phyloP scores from a whole-genome alignment of 495 filamentous ascomycete species.

The Trichocladium antarcticum region DNA sequence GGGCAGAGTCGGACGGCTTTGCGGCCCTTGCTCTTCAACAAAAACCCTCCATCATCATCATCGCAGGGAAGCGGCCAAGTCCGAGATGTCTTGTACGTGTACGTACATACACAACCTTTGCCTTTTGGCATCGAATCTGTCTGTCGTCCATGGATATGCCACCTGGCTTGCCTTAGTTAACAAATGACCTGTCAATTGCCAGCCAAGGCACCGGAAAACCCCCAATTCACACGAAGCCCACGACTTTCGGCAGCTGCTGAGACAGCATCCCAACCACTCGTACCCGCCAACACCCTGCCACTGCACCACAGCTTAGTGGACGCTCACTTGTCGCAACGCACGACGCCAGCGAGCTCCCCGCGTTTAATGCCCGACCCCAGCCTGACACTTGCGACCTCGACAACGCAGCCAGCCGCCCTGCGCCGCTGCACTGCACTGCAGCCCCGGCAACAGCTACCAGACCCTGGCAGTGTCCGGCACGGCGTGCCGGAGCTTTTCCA shows the following conservation, averaged over 20 bases:
- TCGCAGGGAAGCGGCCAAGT: background rate
- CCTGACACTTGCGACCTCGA: constrained; percentile 16
- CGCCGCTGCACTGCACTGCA: constrained; percentile 12
- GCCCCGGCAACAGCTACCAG: background rate
- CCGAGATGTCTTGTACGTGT: background rate
- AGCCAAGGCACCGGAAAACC: background rate
- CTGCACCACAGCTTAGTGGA: constrained; percentile 8
- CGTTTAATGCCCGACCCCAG: constrained; percentile 33
- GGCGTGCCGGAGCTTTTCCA: constrained; percentile 6
- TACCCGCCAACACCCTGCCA: background rate
- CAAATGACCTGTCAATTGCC: constrained; percentile 10
- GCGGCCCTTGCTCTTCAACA: background rate
- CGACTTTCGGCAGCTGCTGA: no score
- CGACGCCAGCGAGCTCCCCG: constrained; percentile 21
- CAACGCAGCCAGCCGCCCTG: constrained; percentile 10
- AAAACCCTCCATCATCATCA: background rate
- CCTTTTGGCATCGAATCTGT: no score
- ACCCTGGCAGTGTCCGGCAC: background rate
- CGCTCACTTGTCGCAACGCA: constrained; percentile 10
- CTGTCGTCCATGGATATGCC: no score
- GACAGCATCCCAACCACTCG: background rate
- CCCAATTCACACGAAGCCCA: no score
- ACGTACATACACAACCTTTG: background rate
- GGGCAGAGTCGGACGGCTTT: constrained; percentile 4
- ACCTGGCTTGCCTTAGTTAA: background rate